Base-by-base conservation (phyloP, 495 filamentous ascomycete species). In the Hyaloscypha finlandica region DNA sequence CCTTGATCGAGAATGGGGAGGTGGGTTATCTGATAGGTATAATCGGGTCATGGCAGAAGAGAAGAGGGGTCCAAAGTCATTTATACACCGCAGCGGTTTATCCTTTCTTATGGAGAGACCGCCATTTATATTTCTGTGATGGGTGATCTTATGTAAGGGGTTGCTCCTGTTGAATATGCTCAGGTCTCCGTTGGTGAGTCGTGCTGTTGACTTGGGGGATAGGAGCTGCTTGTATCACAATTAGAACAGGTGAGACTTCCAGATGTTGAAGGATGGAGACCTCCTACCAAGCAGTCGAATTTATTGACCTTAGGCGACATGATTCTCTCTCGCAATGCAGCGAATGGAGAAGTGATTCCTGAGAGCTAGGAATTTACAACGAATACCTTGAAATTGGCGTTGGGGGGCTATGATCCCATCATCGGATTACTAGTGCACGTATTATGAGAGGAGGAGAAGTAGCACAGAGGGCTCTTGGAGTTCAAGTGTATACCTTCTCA, bases 91-190 rank as follows among this genome's bases (percentile, higher is more conserved):
- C 55, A 65, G 45, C 61, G 69, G 54, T 65, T 61, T 53, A 54
- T 68, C 25, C 45, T 68, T 29, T 66, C 66, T 22, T 68, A 71
- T 63, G 63, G 61, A 9, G 67, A 71, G 67, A 66, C 70, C 3
- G 66, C 70, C 6, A 30, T 71, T 2, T 71, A 63, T 32, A 54
- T 71, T 20, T 57, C 54, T 29, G 48, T 61, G 25, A 59, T 71
- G 53, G 66, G 63, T 19, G 68, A 67, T 60, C 55, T 39, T 8
- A 48, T 61, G n/a, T 67, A 56, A 8, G 68, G 64, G 14, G 58
- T 62, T 64, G 68, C 63, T 16, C 68, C 64, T 31, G 6, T 70
- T 42, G 58, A 63, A 22, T 70, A 51, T 42, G 68, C 63, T 14
- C 62, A 63, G 51, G 42, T 67, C 5, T 63, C 67, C 37, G 67